Base-by-base conservation (phyloP, 2,329 filamentous ascomycete genomes). In the Orbilia oligospora region DNA sequence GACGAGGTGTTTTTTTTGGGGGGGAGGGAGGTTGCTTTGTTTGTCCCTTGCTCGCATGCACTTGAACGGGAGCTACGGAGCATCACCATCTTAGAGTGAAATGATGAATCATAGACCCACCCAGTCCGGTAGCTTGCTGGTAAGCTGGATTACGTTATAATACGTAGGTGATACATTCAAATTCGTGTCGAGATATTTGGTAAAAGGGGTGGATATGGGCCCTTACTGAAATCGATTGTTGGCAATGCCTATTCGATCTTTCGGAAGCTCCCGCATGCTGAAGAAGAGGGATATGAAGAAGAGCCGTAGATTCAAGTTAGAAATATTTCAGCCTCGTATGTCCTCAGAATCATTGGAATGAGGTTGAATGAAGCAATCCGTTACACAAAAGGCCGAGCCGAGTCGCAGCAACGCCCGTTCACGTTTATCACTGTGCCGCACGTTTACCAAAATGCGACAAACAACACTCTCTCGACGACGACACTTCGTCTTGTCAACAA, bases 21-120 rank as follows among this genome's bases (percentile, higher is more conserved):
- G 24, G 24, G 22, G n/a, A 9, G 27, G 2, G 27, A 10, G 14
- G 38, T 58, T 72, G 70, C 70, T 12, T 67, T 61, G 51, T 41
- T 51, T 73, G 55, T 64, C 70, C 63, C 70, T 73, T 73, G 70
- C 70, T 73, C 68, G 22, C 49, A 61, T 49, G 56, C 24, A 71
- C 24, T 63, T 27, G 67, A 41, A 33, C 53, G 27, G 46, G 41
- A 30, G 30, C 53, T 70, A 41, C 38, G 30, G 53, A 63, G 36
- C 38, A 63, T 30, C 53, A 48, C 30, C 51, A 65, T 49, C 27
- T 30, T 30, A 24, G 44, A 20, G 58, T 46, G 58, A 22, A 65
- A 65, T 61, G 61, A 49, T 41, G 44, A 51, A 51, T 58, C 53
- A 61, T 30, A 24, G 44, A 71, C 20, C 55, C 36, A 71, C 24